These are phyloP conservation scores for Agapanthus africanus DNA, from an alignment of 106 monocot genomes.

Conservation along the genomic window DNA sequence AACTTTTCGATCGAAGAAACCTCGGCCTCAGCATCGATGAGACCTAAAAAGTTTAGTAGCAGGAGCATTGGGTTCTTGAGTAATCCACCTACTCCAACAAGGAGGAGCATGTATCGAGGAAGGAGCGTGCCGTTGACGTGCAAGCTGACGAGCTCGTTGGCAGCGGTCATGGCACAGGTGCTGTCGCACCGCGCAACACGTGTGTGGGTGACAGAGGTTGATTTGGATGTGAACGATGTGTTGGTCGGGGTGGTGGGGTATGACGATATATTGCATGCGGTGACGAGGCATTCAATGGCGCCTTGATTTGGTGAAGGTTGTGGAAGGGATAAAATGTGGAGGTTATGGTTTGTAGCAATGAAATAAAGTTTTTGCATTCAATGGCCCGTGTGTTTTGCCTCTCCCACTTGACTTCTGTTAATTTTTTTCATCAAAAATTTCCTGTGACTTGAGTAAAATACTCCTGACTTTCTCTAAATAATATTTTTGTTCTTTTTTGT, in stretches of 20 bases:
- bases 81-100: slow-evolving; percentile 20
- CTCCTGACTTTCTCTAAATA: no score
- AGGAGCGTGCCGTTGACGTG: slow-evolving; percentile 74
- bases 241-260: slow-evolving; percentile 76
- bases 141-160: slow-evolving; percentile 65
- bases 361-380: no score
- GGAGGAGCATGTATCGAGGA: slow-evolving; percentile 68
- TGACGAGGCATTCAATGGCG: slow-evolving; percentile 39
- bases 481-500: no score
- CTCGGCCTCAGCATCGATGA: slow-evolving; percentile 26
- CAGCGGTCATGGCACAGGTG: slow-evolving; percentile 98
- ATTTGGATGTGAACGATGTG: slow-evolving; percentile 30
- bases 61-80: slow-evolving; percentile 75
- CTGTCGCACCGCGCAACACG: slow-evolving; percentile 87
- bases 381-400: no score
- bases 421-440: no score
- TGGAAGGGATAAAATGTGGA: no score
- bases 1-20: slow-evolving; percentile 24
- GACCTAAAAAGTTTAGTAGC: slow-evolving; percentile 78
- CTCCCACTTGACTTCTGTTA: no score
- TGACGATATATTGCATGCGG: slow-evolving; percentile 64
- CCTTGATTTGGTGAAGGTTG: slow-evolving; percentile 10
- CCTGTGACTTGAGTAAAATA: no score
- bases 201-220: slow-evolving; percentile 84
- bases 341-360: no score